Evolutionary conservation across 1,284 basidiomycete genomes (phyloP), one percentile per base, ranked within the genome.

Genomic region (Papiliotrema fonsecae): DNA sequence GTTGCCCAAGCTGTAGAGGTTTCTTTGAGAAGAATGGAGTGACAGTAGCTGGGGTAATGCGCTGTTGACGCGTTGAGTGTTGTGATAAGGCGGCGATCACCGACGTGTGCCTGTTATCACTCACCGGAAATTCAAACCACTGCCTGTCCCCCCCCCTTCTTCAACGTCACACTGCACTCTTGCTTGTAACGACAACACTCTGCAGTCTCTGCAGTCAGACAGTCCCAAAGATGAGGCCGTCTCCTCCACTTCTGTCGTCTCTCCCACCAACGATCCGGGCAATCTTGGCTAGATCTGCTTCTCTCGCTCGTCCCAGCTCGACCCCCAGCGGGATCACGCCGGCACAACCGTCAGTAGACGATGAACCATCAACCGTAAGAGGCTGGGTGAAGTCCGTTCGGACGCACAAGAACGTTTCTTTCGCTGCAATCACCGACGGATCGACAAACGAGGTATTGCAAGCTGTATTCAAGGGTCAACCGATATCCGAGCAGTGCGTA

Each of bases 311-410:
- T 32, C 42, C 21, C 4, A 28, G 19, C 28, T 31, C n/a, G 18
- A 24, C 42, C 25, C 34, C 14, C 36, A 9, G 9, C 36, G 9
- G 19, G 21, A 5, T 27, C 14, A 26, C 11, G 24, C 25, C 4
- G n/a, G 10, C 24, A 3, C 40, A 16, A 27, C 4, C 16, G n/a
- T 27, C 9, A 42, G 11, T 21, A 13, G 11, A 21, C 16, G 40
- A 30, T 32, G 42, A 32, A 5, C 21, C 5, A 25, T 26, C 32
- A 4, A 5, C 24, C 6, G 26, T 47, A 19, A 63, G 82, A 52
- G 90, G 88, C 40, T 94, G 89, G 88, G 77, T 96, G 46, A 85
- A 84, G 63, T 87, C 85, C 1, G 78, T 93, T 38, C 80, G 91
- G 35, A 80, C 81, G 28, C 89, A 93, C 74, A 94, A 94, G 77